Evolutionary conservation across 1,139 yeast genomes (phyloP).

Genomic region (Ogataea hybrid): DNA sequence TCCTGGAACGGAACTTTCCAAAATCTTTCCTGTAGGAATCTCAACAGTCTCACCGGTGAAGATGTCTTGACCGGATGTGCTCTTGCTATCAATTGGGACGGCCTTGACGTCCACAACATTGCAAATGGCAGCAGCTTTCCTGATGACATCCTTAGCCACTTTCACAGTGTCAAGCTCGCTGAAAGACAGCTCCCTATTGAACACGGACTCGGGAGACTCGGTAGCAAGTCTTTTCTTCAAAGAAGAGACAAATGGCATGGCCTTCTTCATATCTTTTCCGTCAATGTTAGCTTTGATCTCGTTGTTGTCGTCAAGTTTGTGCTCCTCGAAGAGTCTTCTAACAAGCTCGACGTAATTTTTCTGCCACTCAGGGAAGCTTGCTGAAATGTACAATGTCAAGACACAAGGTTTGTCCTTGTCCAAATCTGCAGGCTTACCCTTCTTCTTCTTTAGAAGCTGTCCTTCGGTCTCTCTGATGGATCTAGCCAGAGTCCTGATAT

Average conservation of each 20-base stretch:
- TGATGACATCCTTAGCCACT: conserved; percentile 49
- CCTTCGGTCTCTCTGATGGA: conserved; percentile 93
- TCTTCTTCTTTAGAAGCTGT: conserved; percentile 83
- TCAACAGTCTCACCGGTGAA: conserved; percentile 70
- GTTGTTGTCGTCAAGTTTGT: conserved; percentile 59
- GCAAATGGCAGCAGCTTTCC: conserved; percentile 65
- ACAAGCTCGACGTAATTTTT: conserved; percentile 81
- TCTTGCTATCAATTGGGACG: conserved; percentile 55
- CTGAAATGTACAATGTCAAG: conserved; percentile 69
- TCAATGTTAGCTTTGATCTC: conserved; percentile 55
- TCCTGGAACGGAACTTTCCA: conserved; percentile 90
- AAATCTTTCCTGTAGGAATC: conserved; percentile 63
- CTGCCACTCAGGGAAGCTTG: conserved; percentile 97
- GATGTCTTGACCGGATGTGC: conserved; percentile 59
- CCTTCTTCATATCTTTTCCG: conserved; percentile 86
- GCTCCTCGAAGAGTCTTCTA: conserved; percentile 69
- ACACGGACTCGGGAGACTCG: conserved; percentile 73
- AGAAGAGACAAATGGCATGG: conserved; percentile 93
- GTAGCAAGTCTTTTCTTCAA: conserved; percentile 73
- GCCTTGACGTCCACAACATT: conserved; percentile 57
- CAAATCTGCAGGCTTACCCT: conserved; percentile 70
- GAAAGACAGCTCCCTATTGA: conserved; percentile 82
- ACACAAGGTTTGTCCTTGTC: conserved; percentile 72
- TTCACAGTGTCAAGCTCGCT: conserved; percentile 71
- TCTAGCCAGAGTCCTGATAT: conserved; percentile 75